Percentiles rank a stretch among this genome's conserved stretches.
These are phyloP conservation scores for Dinochytrium kinnereticum DNA, from an alignment of 371 early-diverging fungal species.

Conservation along the genomic window DNA sequence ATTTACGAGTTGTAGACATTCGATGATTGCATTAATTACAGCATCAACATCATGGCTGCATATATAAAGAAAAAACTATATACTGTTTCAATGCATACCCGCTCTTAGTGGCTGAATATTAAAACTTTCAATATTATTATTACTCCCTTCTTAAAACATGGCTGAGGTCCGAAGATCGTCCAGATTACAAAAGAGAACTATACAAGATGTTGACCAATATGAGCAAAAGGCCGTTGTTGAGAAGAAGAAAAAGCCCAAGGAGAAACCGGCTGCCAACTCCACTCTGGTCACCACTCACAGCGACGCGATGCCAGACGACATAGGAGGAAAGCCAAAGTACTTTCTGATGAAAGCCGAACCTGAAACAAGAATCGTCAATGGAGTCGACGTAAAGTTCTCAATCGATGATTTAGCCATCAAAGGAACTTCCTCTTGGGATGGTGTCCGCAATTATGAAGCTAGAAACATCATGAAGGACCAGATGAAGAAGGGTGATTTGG, in stretches of 20 bases:
- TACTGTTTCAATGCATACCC: no score
- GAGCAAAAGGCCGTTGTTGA: neutral
- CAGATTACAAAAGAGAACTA: neutral
- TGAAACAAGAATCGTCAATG: conserved; percentile 65
- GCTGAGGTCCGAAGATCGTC: neutral
- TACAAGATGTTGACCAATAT: neutral
- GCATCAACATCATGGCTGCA: no score
- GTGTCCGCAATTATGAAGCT: conserved; percentile 76
- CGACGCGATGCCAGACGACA: no score
- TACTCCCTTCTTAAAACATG: neutral
- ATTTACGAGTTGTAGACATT: conserved; percentile 26
- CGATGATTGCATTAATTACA: no score
- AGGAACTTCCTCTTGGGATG: conserved; percentile 68
- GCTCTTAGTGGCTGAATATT: no score
- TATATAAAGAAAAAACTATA: no score
- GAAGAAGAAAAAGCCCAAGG: neutral
- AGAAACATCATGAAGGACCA: conserved; percentile 68
- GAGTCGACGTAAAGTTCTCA: conserved; percentile 66
- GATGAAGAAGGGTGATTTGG: conserved; percentile 66
- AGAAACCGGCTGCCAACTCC: neutral
- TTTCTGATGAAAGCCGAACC: conserved; percentile 84
- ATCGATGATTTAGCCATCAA: conserved; percentile 61
- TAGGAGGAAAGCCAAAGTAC: no score
- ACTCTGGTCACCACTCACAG: no score
- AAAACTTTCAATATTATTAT: neutral